Evolutionary conservation across 2,329 filamentous ascomycete species (phyloP), one percentile per base, ranked within the genome.

Genomic region (Tolypocladium amazonense): DNA sequence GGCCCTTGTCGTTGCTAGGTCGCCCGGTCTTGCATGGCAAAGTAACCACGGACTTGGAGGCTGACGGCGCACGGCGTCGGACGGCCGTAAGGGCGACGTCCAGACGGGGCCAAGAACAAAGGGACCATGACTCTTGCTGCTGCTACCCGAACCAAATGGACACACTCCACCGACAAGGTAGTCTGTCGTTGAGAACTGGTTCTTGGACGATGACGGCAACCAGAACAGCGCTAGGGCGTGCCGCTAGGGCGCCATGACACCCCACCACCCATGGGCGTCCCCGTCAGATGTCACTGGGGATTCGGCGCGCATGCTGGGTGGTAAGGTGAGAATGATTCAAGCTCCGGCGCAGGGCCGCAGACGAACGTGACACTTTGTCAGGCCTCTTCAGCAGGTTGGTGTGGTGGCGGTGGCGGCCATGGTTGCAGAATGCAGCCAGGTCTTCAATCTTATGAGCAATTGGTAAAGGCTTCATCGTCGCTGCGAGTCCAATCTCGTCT

Each of bases 41-140:
- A 30, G 20, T 20, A 12, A 53, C 50, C 50, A 53, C 35, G 56
- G 20, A 20, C n/a, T 57, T 57, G n/a, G 55, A 54, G 33, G 45
- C 38, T 53, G 56, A 56, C 39, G 50, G 43, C 35, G 45, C 33
- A 41, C 30, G 55, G 54, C 39, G 54, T 59, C 58, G 54, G 58
- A 33, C 25, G 37, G 25, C 53, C 37, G 38, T 43, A 58, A 55
- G 57, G 12, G 56, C 56, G 57, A 59, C 45, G 41, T 56, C 53
- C 54, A 38, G 43, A 59, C 45, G 60, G 54, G 60, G 60, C 54
- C 33, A 33, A 56, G 50, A 56, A 56, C 58, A 60, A 60, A 55
- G 58, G 59, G 56, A 58, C 58, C 55, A 23, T 56, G 56, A 20
- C 38, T 55, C 41, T 60, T 41, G 47, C 50, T 47, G 50, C 30